These are phyloP conservation scores for Cercospora nicotianae DNA, from an alignment of 2,329 filamentous ascomycete genomes.

Conservation along the genomic window DNA sequence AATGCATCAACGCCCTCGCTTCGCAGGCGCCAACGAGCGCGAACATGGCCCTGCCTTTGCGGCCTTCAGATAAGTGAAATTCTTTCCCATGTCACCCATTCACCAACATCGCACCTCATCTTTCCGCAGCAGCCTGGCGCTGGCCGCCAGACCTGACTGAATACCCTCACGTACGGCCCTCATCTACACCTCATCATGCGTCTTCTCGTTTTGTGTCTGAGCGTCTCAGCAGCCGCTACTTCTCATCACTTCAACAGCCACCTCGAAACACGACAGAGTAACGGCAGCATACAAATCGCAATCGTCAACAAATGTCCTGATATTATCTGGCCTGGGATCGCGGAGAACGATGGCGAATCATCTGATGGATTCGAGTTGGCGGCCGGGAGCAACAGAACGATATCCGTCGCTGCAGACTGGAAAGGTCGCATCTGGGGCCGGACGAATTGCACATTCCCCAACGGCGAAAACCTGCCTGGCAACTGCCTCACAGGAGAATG, in stretches of 20 bases:
- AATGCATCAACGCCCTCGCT: constrained; percentile 4
- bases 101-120: constrained; percentile 3
- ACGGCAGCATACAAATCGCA: constrained; percentile 53
- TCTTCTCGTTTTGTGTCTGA: neutral
- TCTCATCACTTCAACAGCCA: neutral
- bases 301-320: constrained; percentile 72
- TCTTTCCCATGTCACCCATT: neutral
- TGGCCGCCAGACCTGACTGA: constrained; percentile 5
- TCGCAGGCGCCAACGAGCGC: constrained; percentile 6
- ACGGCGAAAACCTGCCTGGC: constrained; percentile 56
- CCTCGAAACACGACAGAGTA: constrained; percentile 3
- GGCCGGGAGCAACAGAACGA: constrained; percentile 57
- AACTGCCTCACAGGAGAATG: constrained; percentile 75
- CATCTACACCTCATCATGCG: constrained; percentile 4
- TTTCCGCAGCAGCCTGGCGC: constrained; percentile 1
- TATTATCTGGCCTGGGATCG: constrained; percentile 73
- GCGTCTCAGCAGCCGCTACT: neutral
- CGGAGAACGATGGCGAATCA: constrained; percentile 65
- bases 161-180: neutral
- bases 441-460: constrained; percentile 77
- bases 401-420: constrained; percentile 73
- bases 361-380: constrained; percentile 65
- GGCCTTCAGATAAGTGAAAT: neutral
- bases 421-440: constrained; percentile 79
- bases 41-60: neutral